Conservation (phyloP, 2,329 filamentous ascomycete species). For the Hypoxylon sp. region DNA sequence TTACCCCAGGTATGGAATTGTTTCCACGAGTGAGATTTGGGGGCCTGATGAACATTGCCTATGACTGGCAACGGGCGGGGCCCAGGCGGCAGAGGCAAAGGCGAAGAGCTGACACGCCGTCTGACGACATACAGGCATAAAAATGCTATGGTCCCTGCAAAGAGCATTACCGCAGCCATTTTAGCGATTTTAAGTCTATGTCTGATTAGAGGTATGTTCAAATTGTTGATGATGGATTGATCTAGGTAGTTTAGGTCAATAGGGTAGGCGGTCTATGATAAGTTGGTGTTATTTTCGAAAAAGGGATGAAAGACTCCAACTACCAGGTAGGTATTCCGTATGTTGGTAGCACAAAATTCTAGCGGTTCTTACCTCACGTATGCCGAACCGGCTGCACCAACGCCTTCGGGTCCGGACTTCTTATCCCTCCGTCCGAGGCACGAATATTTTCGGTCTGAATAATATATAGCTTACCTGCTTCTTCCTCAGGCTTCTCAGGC, state of each 20-base stretch:
- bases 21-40: constrained; percentile 37
- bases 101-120: background rate
- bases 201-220: background rate
- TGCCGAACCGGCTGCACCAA: background rate
- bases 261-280: background rate
- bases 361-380: background rate
- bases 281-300: background rate
- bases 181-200: background rate
- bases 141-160: background rate
- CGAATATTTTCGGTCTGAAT: constrained; percentile 4
- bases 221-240: background rate
- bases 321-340: background rate
- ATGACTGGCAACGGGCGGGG: constrained; percentile 40
- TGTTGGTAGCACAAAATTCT: background rate
- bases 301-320: background rate
- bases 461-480: constrained; percentile 1
- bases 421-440: constrained; percentile 1
- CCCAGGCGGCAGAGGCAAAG: constrained; percentile 32
- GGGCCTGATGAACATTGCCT: constrained; percentile 44
- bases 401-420: constrained; percentile 8
- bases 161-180: constrained; percentile 4
- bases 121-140: background rate
- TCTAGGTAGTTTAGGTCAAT: background rate
- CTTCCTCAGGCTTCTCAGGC: constrained; percentile 1
- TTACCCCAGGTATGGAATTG: constrained; percentile 41